Evolutionary conservation across 1,284 basidiomycete genomes (phyloP).

Genomic region (Papiliotrema flavescens): DNA sequence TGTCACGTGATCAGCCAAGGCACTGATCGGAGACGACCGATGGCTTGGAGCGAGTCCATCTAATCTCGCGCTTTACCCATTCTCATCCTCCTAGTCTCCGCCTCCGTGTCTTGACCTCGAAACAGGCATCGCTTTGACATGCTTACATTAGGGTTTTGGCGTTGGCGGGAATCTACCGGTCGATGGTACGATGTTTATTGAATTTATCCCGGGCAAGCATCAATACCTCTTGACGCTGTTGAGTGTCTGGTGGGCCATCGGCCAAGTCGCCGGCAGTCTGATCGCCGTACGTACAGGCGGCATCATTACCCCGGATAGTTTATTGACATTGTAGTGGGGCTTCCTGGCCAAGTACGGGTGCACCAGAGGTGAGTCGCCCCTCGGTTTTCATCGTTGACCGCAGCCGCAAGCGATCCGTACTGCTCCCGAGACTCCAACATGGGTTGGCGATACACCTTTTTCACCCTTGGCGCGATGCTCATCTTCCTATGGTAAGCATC

Average conservation of each 20-base stretch:
- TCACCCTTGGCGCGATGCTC: slow-evolving; percentile 53
- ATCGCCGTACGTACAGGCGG: slow-evolving; percentile 53
- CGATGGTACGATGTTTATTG: slow-evolving; percentile 59
- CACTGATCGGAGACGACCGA: no score
- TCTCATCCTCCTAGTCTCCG: no score
- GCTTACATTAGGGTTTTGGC: slow-evolving; percentile 47
- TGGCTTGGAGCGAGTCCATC: no score
- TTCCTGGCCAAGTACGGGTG: slow-evolving; percentile 23
- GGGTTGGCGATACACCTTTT: slow-evolving; percentile 64
- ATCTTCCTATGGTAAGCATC: slow-evolving; percentile 40
- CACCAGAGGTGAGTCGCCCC: slow-evolving; percentile 3
- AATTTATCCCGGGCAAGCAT: slow-evolving; percentile 56
- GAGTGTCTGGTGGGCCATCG: slow-evolving; percentile 63
- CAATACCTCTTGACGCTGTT: slow-evolving; percentile 65
- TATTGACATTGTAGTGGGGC: slow-evolving; percentile 13
- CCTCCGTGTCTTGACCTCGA: no score
- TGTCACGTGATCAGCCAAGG: no score
- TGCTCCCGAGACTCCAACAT: slow-evolving; percentile 54
- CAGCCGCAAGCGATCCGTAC: slow-evolving; percentile 43
- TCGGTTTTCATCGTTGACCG: slow-evolving; percentile 2
- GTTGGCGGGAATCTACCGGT: slow-evolving; percentile 60
- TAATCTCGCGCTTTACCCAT: no score
- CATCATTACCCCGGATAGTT: no score
- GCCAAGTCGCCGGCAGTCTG: slow-evolving; percentile 53
- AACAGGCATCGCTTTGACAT: no score